Conservation (phyloP, 2,329 filamentous ascomycete genomes). For the Cladobotryum protrusum region DNA sequence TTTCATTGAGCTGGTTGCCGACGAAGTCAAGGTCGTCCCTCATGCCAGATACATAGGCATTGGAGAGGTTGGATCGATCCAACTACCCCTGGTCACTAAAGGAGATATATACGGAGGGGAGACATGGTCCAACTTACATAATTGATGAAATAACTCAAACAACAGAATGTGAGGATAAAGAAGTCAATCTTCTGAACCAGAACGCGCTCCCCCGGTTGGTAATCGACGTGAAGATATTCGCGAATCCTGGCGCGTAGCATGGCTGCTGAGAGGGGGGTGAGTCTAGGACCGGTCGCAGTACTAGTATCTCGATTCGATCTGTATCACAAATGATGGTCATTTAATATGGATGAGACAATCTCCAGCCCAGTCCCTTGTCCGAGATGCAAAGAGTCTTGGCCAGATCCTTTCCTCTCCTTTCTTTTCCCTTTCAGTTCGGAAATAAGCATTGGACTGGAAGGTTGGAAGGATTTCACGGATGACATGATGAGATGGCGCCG, state of each 20-base stretch:
- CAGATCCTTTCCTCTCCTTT: too few species aligned
- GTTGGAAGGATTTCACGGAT: too few species aligned
- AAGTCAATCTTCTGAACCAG: constrained; percentile 56
- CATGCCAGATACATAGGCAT: constrained; percentile 40
- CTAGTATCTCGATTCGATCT: background rate
- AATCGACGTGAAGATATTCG: constrained; percentile 28
- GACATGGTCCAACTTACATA: constrained; percentile 32
- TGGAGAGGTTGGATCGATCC: constrained; percentile 33
- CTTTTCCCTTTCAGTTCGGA: too few species aligned
- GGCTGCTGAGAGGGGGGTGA: background rate
- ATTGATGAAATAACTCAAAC: constrained; percentile 50
- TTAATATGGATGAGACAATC: background rate
- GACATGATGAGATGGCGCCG: too few species aligned
- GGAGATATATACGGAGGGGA: background rate
- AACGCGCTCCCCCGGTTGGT: constrained; percentile 34
- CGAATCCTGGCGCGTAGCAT: constrained; percentile 17
- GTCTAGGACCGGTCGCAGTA: background rate
- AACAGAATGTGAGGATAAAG: constrained; percentile 59
- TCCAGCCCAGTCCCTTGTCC: too few species aligned
- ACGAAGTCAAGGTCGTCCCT: constrained; percentile 41
- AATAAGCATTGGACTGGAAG: too few species aligned
- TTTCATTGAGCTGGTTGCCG: constrained; percentile 36
- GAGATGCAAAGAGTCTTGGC: too few species aligned
- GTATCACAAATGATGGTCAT: too few species aligned
- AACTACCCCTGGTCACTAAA: constrained; percentile 20